Base-by-base conservation (phyloP, 129 eudicot genomes). In the Centella asiatica region DNA sequence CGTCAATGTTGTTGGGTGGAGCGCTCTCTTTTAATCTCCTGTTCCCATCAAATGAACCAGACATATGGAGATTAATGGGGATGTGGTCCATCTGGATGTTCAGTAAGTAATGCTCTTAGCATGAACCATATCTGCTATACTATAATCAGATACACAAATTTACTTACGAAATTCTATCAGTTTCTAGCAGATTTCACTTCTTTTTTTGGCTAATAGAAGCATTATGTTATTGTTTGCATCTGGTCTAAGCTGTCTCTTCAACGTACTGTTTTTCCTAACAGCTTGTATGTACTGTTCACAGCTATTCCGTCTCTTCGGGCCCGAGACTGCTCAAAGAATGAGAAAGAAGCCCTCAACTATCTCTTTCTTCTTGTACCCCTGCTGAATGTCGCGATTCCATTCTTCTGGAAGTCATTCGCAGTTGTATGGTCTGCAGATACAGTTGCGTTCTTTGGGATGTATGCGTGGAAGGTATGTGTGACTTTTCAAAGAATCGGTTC, bases 61-160 rank as follows among this genome's bases (percentile, higher is more conserved):
- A 90, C 63, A 39, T 90, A n/a, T 90, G 97, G 95, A 81, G 95
- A 75, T 72, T 86, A 66, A 90, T 90, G 95, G 97, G 97, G 52
- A 90, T 90, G 97, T 90, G 97, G 97, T 90, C 97, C 69, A 83
- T 90, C 42, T 90, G 97, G 97, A 90, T 90, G 97, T 90, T 90
- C 74, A 90, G 97, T 90, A 81, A 86, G 97, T 68, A 24, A 56
- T 68, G 44, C 33, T 67, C 45, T 57, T 29, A 52, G 24, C 18
- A 26, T 28, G 14, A 24, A 52, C 14, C 40, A 26, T 20, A 52
- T 29, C 47, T 47, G 44, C 46, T 31, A 31, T 31, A 62, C 37
- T 42, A 27, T n/a, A 19, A 27, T 26, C 20, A 28, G 57, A 62
- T 6, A 25, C 28, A 10, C 44, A 33, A 19, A 5, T 57, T 19